Evolutionary conservation across 1,139 yeast species (phyloP).

Genomic region (Diutina pseudorugosa): DNA sequence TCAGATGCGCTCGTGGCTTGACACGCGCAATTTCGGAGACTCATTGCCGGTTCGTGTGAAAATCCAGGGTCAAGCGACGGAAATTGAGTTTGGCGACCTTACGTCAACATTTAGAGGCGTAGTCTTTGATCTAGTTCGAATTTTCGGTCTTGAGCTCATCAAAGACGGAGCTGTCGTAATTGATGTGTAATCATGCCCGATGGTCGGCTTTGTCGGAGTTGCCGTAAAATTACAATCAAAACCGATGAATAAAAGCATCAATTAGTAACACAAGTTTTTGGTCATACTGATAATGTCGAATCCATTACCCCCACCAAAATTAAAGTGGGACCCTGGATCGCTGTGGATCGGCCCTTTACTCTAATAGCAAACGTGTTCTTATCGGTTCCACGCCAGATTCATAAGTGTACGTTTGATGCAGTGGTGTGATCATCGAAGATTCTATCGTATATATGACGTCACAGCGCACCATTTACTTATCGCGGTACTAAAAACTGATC

Average conservation of each 20-base stretch:
- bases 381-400: no score
- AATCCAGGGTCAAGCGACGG: conserved; percentile 7
- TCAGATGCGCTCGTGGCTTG: conserved; percentile 25
- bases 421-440: not conserved
- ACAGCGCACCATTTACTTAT: not conserved
- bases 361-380: no score
- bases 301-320: no score
- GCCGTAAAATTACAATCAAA: no score
- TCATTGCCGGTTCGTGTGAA: conserved; percentile 11
- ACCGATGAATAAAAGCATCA: no score
- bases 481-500: not conserved
- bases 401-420: not conserved
- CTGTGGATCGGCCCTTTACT: no score
- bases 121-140: conserved; percentile 26
- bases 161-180: conserved; percentile 9
- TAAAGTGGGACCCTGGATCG: no score
- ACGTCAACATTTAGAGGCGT: conserved; percentile 13
- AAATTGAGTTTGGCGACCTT: conserved; percentile 13
- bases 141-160: conserved; percentile 25
- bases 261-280: no score
- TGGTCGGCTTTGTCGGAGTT: no score
- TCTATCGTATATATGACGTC: not conserved
- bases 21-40: conserved; percentile 11
- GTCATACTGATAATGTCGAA: no score
- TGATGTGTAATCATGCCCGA: not conserved